phyloP scores from a whole-genome alignment of 371 early-diverging fungal species.

The Encephalitozoon romaleae region DNA sequence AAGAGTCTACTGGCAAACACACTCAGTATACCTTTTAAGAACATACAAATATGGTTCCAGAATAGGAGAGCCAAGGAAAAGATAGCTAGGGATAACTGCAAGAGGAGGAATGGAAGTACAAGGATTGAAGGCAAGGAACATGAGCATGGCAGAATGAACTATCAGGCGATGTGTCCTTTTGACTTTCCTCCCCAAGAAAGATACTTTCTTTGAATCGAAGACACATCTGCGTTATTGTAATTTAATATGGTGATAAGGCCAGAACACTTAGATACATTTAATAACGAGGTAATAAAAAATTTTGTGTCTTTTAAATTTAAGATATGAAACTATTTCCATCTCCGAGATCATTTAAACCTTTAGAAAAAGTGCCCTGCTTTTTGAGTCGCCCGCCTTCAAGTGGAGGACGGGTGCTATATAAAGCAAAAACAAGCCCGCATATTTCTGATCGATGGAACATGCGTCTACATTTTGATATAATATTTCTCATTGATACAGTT shows the following conservation, averaged over 20 bases:
- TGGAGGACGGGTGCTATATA: not conserved
- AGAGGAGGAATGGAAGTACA: not conserved
- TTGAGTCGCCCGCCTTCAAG: not conserved
- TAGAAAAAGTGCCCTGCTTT: not conserved
- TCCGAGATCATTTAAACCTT: not conserved
- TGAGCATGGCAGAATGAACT: not conserved
- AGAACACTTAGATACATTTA: not conserved
- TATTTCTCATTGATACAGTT: not conserved
- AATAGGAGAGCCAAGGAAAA: conserved; percentile 59
- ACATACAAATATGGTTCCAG: conserved; percentile 59
- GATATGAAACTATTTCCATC: not conserved
- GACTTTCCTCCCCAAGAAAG: not conserved
- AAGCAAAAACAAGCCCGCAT: not conserved
- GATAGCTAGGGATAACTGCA: not conserved
- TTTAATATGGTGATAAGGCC: not conserved
- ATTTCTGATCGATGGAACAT: not conserved
- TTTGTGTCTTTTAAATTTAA: not conserved
- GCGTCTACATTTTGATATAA: not conserved
- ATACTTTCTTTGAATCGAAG: not conserved
- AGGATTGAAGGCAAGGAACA: not conserved
- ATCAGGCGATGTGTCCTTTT: not conserved
- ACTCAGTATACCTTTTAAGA: conserved; percentile 44
- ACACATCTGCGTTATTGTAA: not conserved
- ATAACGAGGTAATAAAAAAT: not conserved
- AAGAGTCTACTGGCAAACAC: conserved; percentile 8